Conservation (phyloP, 2,329 filamentous ascomycete species). For the Magnaporthiopsis incrustans region DNA sequence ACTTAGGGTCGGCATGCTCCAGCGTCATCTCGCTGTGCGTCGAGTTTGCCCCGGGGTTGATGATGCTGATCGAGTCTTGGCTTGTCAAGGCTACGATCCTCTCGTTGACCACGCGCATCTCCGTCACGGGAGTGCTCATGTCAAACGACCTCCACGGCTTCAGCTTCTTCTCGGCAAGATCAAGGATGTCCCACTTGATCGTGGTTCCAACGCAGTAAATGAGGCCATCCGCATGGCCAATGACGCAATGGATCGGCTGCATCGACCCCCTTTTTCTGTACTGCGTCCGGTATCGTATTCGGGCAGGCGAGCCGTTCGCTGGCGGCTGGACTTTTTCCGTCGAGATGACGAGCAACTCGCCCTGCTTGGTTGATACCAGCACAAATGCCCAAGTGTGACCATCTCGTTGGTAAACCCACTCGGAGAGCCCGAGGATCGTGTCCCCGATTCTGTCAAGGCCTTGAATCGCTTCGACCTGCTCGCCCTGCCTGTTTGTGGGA, state of each 20-base stretch:
- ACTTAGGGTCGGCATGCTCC: slow-evolving; percentile 37
- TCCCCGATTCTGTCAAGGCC: slow-evolving; percentile 50
- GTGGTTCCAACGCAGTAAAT: slow-evolving; percentile 46
- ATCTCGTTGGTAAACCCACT: slow-evolving; percentile 55
- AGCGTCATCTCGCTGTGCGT: slow-evolving; percentile 25
- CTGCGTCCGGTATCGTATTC: slow-evolving; percentile 46
- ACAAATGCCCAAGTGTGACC: slow-evolving; percentile 55
- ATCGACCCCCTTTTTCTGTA: slow-evolving; percentile 34
- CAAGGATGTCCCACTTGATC: slow-evolving; percentile 49
- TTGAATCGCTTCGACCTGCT: slow-evolving; percentile 39
- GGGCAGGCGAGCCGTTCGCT: slow-evolving; percentile 18
- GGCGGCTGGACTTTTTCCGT: slow-evolving; percentile 25
- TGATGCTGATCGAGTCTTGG: slow-evolving; percentile 46
- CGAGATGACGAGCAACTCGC: slow-evolving; percentile 49
- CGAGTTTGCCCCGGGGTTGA: slow-evolving; percentile 36
- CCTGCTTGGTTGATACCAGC: slow-evolving; percentile 48
- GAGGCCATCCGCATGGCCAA: slow-evolving; percentile 46
- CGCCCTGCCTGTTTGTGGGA: slow-evolving; percentile 33
- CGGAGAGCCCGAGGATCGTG: slow-evolving; percentile 50
- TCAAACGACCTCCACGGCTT: slow-evolving; percentile 35
- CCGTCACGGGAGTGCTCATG: slow-evolving; percentile 45
- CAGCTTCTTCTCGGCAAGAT: slow-evolving; percentile 42
- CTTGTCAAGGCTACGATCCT: slow-evolving; percentile 44
- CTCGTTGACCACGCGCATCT: slow-evolving; percentile 37
- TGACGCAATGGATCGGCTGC: slow-evolving; percentile 47